Conservation (phyloP, 23 red algal species). For the Chondrus crispus region DNA sequence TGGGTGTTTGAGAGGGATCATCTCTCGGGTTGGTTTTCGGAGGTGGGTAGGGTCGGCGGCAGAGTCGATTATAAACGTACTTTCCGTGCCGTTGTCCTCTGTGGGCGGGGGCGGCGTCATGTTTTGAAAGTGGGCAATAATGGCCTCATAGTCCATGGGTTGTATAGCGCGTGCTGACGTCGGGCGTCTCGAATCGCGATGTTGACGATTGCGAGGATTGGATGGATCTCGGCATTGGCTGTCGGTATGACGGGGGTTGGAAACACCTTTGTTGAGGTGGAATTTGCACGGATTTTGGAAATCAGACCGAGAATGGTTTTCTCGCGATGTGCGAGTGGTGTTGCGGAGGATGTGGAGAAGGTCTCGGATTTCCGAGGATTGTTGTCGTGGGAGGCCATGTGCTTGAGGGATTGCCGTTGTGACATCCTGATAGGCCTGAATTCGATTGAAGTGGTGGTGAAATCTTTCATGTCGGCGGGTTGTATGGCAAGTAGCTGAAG, state of each 20-base stretch:
- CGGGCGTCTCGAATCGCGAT: not conserved
- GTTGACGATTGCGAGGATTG: not conserved
- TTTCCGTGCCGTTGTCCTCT: not conserved
- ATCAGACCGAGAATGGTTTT: not conserved
- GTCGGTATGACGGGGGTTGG: not conserved
- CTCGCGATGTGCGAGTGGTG: not conserved
- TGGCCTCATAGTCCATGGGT: not conserved
- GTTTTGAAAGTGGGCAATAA: not conserved
- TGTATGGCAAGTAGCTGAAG: not conserved
- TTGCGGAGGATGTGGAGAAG: not conserved
- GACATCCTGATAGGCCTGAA: not conserved
- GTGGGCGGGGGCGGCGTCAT: not conserved
- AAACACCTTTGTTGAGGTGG: not conserved
- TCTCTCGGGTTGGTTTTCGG: not conserved
- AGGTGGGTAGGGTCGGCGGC: not conserved
- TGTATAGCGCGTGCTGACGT: not conserved
- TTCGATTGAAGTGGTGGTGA: not conserved
- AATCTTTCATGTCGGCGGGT: not conserved
- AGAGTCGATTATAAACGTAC: not conserved
- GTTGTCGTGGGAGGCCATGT: not conserved
- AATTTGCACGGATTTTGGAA: not conserved
- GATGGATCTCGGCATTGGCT: not conserved
- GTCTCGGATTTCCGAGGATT: not conserved
- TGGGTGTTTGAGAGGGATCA: not conserved
- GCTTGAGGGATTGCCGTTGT: not conserved